Base-by-base conservation (phyloP, 2,329 filamentous ascomycete genomes). In the Fusarium keratoplasticum region DNA sequence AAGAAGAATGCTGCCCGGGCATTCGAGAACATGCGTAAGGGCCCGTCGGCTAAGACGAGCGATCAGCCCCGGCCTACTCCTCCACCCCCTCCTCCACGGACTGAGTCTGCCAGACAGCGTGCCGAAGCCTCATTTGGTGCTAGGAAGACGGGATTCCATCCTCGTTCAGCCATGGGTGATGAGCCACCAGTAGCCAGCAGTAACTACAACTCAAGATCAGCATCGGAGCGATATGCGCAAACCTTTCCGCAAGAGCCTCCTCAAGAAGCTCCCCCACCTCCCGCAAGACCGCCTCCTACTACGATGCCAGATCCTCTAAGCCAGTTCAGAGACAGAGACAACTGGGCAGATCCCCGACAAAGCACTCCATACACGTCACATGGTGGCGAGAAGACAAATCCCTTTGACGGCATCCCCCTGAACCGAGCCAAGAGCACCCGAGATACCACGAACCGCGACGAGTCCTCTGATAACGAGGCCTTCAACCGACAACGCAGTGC, bases 371-470 rank as follows among this genome's bases (percentile, higher is more conserved):
- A 91, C 76, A 84, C 86, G 47, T 86, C 84, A 2, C 85, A 87
- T 35, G 85, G 88, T 14, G 89, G 90, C 36, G 90, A 92, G 78
- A 91, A 88, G 81, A 87, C 88, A 6, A 87, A 90, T 54, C 86
- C 88, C 0, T 90, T 89, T 67, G 88, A 89, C 52, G 86, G 84
- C 2, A 80, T 79, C 8, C 77, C 83, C 11, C 66, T 87, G n/a
- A 81, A 82, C 57, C 83, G 87, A n/a, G 82, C 86, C 6, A 84
- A 83, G 69, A 89, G 86, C 78, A 84, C 84, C 20, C 84, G 86
- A 36, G 82, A 85, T 35, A 73, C 80, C 9, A 71, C 79, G 16
- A 81, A 80, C 18, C 78, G 66, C 38, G 75, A 78, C 25, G 79
- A 72, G 44, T 64, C 66, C 62, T 65, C 77, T 2, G 74, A 79